Evolutionary conservation across 192 early-diverging fungal species (phyloP), one percentile per base, ranked within the genome.

Genomic region (Podila horticola): DNA sequence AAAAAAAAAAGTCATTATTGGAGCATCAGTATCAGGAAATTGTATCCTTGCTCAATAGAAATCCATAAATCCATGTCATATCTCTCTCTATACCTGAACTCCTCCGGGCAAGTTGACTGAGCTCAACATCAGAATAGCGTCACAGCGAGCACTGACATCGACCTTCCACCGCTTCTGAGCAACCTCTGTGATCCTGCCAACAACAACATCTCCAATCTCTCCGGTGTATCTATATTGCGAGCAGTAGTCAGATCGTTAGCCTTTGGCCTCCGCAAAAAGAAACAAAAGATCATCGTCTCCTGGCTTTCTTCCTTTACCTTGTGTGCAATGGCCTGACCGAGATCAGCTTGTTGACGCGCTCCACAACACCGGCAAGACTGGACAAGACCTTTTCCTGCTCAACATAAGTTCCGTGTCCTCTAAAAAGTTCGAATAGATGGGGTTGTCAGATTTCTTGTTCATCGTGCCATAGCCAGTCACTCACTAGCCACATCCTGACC

Each of bases 141-240:
- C 96, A 74, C 94, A 93, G 22, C 94, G 88, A 24, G 92, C 91
- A 71, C 92, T 93, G 31, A 98, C 92, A 84, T 98, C 97, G 3
- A 98, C 95, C 65, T 93, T 94, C 98, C 98, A 99, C 73, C 96
- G 90, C 86, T 93, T 98, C 50, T 91, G 92, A 4, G 90, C 91
- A 3, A 97, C 93, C 77, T 98, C 97, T 29, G 94, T 95, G 45
- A 99, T 95, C 33, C 98, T 86, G 1, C 97, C 98, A 12, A 99
- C 94, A 0, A 99, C 92, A 49, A 99, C 95, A 83, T 99, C 97
- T 52, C 98, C 98, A 72, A 98, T 95, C 75, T 98, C 96, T 52
- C 95, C 96, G 26, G 88, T 88, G 73, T 96, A 98, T 67, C 84
- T 85, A 73, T 50, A 15, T 29, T 24, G 19, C 26, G 4, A 45